A percentile compares a stretch with the other conserved stretches of the same genome.
phyloP scores from a whole-genome alignment of 345 rosid genomes.

The Stellera chamaejasme region DNA sequence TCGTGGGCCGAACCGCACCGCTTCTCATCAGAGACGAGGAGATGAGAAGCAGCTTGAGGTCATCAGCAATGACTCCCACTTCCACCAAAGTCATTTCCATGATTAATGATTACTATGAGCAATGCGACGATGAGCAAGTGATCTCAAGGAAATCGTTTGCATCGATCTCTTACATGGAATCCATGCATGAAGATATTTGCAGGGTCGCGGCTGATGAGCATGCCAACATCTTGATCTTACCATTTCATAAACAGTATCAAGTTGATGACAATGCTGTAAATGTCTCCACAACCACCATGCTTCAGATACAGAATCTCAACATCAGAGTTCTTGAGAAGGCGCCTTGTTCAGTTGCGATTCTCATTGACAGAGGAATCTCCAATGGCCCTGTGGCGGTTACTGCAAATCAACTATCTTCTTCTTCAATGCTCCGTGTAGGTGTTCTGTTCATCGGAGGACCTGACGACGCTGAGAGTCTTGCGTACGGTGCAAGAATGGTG shows the following conservation, averaged over 20 bases:
- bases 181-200: constrained; percentile 33
- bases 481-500: constrained; percentile 28
- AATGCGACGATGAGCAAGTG: constrained; percentile 6
- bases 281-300: neutral
- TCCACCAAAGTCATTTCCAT: constrained; percentile 16
- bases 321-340: constrained; percentile 28
- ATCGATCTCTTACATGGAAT: constrained; percentile 19
- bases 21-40: constrained; percentile 18
- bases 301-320: constrained; percentile 20
- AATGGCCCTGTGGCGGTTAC: constrained; percentile 1
- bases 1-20: constrained; percentile 25
- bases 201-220: constrained; percentile 28
- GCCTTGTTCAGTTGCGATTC: constrained; percentile 40
- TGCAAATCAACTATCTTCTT: neutral
- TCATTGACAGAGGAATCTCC: constrained; percentile 24
- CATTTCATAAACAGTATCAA: constrained; percentile 37
- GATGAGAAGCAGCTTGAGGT: neutral
- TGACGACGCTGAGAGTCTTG: constrained; percentile 32
- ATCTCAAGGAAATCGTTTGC: constrained; percentile 20
- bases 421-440: constrained; percentile 15
- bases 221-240: constrained; percentile 22
- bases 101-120: constrained; percentile 18
- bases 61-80: neutral
- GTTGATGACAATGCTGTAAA: constrained; percentile 21
- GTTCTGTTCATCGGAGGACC: constrained; percentile 34